phyloP scores from a whole-genome alignment of 495 filamentous ascomycete genomes.

The Trichoderma gamsii region DNA sequence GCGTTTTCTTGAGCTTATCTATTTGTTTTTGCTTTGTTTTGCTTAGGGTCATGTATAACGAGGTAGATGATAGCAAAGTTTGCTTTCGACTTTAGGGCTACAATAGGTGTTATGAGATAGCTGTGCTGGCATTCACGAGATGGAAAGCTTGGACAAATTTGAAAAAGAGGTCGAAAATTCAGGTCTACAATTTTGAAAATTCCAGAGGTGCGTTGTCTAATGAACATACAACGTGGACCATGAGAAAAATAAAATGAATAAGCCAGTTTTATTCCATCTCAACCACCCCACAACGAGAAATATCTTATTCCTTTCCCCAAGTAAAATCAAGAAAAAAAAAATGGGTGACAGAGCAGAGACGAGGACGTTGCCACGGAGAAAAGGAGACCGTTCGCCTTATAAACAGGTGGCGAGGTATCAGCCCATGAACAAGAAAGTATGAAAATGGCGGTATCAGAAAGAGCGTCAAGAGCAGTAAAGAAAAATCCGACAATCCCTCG shows the following conservation, averaged over 20 bases:
- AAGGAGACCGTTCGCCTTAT: conserved; percentile 17
- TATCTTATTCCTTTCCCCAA: background rate
- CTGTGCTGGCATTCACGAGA: conserved; percentile 1
- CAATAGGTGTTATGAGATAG: background rate
- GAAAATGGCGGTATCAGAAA: conserved; percentile 4
- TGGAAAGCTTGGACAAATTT: background rate
- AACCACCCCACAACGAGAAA: conserved; percentile 12
- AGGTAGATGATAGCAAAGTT: background rate
- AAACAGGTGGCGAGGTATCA: conserved; percentile 18
- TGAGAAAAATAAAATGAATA: background rate
- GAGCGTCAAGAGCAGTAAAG: conserved; percentile 4
- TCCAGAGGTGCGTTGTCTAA: conserved; percentile 11
- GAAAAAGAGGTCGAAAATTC: background rate
- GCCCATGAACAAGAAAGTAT: background rate
- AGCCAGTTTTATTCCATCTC: conserved; percentile 1
- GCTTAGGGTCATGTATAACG: conserved; percentile 10
- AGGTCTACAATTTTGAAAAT: conserved; percentile 8
- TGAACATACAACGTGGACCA: background rate
- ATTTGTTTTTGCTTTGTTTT: background rate
- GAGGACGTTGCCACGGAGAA: conserved; percentile 15
- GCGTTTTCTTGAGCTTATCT: background rate
- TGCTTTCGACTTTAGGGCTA: background rate
- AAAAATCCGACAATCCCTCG: conserved; percentile 7
- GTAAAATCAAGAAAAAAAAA: conserved; percentile 17
- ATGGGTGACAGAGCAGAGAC: background rate